phyloP scores from a whole-genome alignment of 2,329 filamentous ascomycete species.

The Ascocoryne sarcoides region DNA sequence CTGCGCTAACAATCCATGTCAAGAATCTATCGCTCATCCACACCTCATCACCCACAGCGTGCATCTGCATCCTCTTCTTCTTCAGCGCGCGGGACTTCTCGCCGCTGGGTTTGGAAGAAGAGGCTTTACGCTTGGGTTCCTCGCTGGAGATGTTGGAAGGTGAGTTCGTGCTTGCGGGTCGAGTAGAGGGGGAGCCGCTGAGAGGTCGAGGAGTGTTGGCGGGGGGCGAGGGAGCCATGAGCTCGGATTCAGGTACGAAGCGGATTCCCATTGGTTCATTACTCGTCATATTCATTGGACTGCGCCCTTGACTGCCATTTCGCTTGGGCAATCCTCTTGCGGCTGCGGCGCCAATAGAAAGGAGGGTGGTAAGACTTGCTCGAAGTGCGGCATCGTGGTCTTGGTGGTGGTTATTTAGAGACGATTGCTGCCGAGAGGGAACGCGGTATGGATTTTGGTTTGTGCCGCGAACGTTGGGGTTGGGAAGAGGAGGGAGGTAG shows the following conservation, averaged over 20 bases:
- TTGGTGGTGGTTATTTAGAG: slow-evolving; percentile 58
- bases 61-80: slow-evolving; percentile 35
- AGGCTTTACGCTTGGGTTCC: slow-evolving; percentile 37
- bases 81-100: slow-evolving; percentile 37
- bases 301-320: slow-evolving; percentile 17
- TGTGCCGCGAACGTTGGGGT: background rate
- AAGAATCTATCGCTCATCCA: slow-evolving; percentile 51
- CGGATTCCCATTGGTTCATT: slow-evolving; percentile 42
- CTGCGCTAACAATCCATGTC: slow-evolving; percentile 56
- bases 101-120: slow-evolving; percentile 19
- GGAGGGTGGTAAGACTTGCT: slow-evolving; percentile 85
- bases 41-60: slow-evolving; percentile 30
- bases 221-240: slow-evolving; percentile 32
- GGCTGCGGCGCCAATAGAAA: slow-evolving; percentile 90
- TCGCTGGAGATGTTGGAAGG: slow-evolving; percentile 18
- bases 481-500: slow-evolving; percentile 15
- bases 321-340: slow-evolving; percentile 72
- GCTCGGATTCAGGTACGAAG: slow-evolving; percentile 52
- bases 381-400: slow-evolving; percentile 91
- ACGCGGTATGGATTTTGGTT: background rate
- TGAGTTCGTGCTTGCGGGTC: slow-evolving; percentile 14
- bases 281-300: slow-evolving; percentile 7
- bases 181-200: slow-evolving; percentile 18
- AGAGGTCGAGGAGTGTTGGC: slow-evolving; percentile 23
- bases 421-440: slow-evolving; percentile 21